Base-by-base conservation (phyloP, 2,329 filamentous ascomycete genomes). In the Pochonia chlamydosporia region DNA sequence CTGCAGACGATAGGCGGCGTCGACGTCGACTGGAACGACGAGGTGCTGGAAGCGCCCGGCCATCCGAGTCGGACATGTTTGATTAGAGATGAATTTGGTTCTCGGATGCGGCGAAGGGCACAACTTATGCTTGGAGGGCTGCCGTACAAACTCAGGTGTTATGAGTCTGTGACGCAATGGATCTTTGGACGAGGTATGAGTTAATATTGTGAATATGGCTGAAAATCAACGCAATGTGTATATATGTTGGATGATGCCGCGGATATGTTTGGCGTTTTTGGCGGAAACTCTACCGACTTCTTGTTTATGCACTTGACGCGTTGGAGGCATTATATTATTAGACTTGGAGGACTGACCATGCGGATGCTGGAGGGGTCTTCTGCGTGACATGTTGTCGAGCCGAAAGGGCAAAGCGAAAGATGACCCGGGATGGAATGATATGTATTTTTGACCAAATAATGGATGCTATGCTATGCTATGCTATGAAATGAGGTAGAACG, bases 11-110 rank as follows among this genome's bases (percentile, higher is more conserved):
- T 49, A 67, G 81, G 52, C 61, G 77, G 53, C 67, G 77, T 51
- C 66, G 80, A 59, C 72, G 81, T 55, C 69, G 81, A 53, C 60
- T 74, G 50, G 81, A 84, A 62, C 69, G 70, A 49, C 59, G 81
- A 54, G 67, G 63, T 64, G 70, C 55, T 54, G 69, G 56, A 62
- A 68, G 60, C 48, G 55, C 55, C 25, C 53, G 63, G 40, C 66
- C 62, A 37, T 57, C 59, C 2, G 63, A 59, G 39, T 54, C 54
- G 16, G 66, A 70, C 51, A 69, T 69, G 65, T 69, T 64, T 54
- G 64, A 69, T 28, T 66, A 61, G 44, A 18, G 4, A 21, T 9
- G 7, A 25, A 23, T n/a, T 42, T n/a, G 54, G 30, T 23, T 18
- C 40, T n/a, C n/a, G n/a, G n/a, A n/a, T n/a, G n/a, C n/a, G n/a